Conservation (phyloP, 2,329 filamentous ascomycete species). For the Malbranchea cinnamomea region DNA sequence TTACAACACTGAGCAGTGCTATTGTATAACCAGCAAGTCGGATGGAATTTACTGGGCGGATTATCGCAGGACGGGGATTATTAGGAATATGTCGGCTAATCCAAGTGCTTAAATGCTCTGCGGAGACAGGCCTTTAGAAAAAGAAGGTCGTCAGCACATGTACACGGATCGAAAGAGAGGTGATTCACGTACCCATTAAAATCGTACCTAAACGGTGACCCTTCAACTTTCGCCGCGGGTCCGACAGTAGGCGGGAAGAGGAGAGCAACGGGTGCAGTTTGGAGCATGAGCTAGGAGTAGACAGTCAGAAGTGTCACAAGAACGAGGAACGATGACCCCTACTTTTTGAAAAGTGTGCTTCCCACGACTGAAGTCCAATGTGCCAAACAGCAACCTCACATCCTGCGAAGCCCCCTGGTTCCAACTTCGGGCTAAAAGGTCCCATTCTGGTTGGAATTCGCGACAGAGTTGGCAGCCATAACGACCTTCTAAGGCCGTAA, state of each 20-base stretch:
- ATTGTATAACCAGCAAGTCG: conserved; percentile 55
- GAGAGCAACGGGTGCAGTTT: conserved; percentile 83
- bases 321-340: conserved; percentile 17
- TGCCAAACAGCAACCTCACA: conserved; percentile 55
- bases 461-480: conserved; percentile 77
- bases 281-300: conserved; percentile 57
- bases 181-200: conserved; percentile 69
- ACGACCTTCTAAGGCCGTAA: conserved; percentile 72
- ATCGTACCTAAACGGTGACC: conserved; percentile 64
- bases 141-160: conserved; percentile 5
- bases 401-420: conserved; percentile 56
- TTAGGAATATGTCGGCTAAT: conserved; percentile 63
- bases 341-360: conserved; percentile 78
- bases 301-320: neutral
- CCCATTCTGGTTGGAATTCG: conserved; percentile 91
- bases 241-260: conserved; percentile 77
- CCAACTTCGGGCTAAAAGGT: conserved; percentile 76
- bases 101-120: conserved; percentile 69
- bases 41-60: conserved; percentile 76
- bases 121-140: conserved; percentile 47
- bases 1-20: conserved; percentile 53
- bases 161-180: conserved; percentile 4
- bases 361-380: conserved; percentile 76
- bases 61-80: conserved; percentile 60
- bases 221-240: conserved; percentile 55